Evolutionary conservation across 768 basidiomycete genomes (phyloP), one percentile per base, ranked within the genome.

Genomic region (Serendipita sp.): DNA sequence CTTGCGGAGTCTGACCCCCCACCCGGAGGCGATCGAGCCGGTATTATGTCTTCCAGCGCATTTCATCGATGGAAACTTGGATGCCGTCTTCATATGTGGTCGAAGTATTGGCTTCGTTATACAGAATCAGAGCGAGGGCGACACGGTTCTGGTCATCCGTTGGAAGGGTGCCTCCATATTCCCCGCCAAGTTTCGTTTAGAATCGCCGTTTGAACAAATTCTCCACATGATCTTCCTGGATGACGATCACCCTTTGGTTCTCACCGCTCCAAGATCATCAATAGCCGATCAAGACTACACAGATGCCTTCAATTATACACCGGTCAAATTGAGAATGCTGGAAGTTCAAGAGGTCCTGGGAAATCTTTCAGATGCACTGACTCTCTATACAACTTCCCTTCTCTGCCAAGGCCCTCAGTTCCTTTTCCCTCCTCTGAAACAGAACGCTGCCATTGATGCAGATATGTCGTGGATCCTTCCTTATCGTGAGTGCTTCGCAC

Each of bases 391-490:
- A 10, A 36, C 34, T 10, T 60, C 55, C 16, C 34, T 31, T 23
- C 34, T 60, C 55, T 60, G 27, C n/a, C 23, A 60, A 60, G 55
- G 55, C 8, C 27, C 55, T 27, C 55, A 60, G 31, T 36, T 60
- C 55, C 55, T 60, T 34, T 60, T 60, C 33, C 55, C 55, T 27
- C 55, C 55, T 6, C 55, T 60, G 23, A 60, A 60, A n/a, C 55
- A 23, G 23, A 3, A 60, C 34, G 55, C 33, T 34, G 16, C 23
- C 18, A n/a, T 60, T n/a, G 34, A 60, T 34, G 23, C 23, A 8
- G 27, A 60, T 10, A 60, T 60, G 18, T 60, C 55, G 8, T 60
- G 55, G 55, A 60, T 60, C 34, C 55, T 60, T 23, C 55, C 55
- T 60, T 60, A 60, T 36, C 55, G 34, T 40, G 37, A 40, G 37